phyloP scores from a whole-genome alignment of 1,284 basidiomycete species.

The Austroboletus novae-zelandiae region DNA sequence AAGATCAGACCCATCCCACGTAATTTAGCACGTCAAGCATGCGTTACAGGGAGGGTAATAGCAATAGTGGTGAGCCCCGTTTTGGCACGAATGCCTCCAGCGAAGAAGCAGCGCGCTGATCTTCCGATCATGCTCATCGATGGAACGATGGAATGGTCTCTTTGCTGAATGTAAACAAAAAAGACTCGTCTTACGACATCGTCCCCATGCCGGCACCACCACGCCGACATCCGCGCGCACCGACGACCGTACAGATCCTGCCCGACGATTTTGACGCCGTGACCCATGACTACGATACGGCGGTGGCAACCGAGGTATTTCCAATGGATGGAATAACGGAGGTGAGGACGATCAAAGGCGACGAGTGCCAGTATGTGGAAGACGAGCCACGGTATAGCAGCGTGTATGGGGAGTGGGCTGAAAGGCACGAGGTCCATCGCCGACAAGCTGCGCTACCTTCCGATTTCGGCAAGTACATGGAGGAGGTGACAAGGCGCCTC shows the following conservation, averaged over 20 bases:
- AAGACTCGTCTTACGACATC: conserved; percentile 35
- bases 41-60: conserved; percentile 19
- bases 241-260: conserved; percentile 32
- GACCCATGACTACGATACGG: conserved; percentile 29
- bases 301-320: conserved; percentile 21
- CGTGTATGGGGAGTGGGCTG: conserved; percentile 35
- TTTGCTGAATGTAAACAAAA: not conserved
- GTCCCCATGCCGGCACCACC: conserved; percentile 17
- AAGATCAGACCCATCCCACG: not conserved
- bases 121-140: conserved; percentile 16
- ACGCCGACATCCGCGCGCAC: conserved; percentile 30
- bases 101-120: conserved; percentile 10
- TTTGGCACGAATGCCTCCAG: not conserved
- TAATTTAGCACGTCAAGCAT: conserved; percentile 6
- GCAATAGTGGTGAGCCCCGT: conserved; percentile 23
- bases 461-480: conserved; percentile 43
- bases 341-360: conserved; percentile 15
- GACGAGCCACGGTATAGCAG: conserved; percentile 22
- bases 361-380: conserved; percentile 8
- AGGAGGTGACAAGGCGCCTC: conserved; percentile 47
- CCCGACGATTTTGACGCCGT: conserved; percentile 32
- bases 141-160: not conserved
- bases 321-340: conserved; percentile 26
- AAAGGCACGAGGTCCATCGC: conserved; percentile 25
- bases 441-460: conserved; percentile 22